Percentiles rank a stretch among this genome's conserved stretches.
These are phyloP conservation scores for Eucalyptus regnans DNA, from an alignment of 345 rosid genomes.

Conservation along the genomic window DNA sequence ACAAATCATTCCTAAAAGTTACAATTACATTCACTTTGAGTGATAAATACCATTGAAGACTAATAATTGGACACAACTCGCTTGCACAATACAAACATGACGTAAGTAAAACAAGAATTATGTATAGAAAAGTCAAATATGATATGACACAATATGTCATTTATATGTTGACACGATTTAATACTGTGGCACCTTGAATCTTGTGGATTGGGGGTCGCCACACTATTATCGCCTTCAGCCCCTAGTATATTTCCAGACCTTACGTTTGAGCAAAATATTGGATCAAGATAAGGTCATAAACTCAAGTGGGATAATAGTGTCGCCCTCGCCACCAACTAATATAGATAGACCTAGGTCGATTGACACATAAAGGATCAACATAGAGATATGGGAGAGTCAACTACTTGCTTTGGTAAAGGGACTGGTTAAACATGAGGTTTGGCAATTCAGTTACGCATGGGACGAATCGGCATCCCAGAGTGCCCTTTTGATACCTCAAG, in stretches of 20 bases:
- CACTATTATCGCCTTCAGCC: fast-evolving
- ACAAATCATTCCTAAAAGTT: too few species aligned
- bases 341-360: neutral
- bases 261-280: neutral
- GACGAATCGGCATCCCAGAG: neutral
- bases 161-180: neutral
- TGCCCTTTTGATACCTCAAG: neutral
- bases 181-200: fast-evolving
- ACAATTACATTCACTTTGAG: neutral
- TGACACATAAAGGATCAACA: neutral
- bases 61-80: neutral
- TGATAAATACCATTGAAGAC: neutral
- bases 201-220: neutral
- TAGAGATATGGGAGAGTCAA: neutral
- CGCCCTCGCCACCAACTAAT: neutral
- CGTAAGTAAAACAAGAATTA: neutral
- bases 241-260: neutral
- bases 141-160: neutral
- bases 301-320: neutral
- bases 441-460: neutral
- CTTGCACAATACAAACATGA: fast-evolving
- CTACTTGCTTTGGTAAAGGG: fast-evolving
- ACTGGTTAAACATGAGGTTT: neutral
- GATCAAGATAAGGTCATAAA: neutral
- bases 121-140: fast-evolving